Evolutionary conservation across 1,139 yeast species (phyloP), one percentile per base, ranked within the genome.

Genomic region (Geotrichum australiense): DNA sequence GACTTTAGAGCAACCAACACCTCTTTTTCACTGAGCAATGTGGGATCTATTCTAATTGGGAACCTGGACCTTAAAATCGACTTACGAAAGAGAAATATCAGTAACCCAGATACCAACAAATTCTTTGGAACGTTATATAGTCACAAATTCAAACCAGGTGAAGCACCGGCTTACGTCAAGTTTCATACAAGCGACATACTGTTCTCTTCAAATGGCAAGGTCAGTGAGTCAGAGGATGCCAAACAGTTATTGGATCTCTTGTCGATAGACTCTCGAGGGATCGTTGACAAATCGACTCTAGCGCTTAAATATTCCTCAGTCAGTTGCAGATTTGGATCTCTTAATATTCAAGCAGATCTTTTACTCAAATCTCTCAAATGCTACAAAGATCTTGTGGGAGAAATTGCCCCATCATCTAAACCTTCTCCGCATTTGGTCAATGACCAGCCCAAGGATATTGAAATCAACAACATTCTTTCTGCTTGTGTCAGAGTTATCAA

Each of bases 51-150:
- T 14, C 53, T 57, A 15, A 37, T 59, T 19, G 64, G 65, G 16
- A 50, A 51, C n/a, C 43, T 58, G 18, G 31, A 47, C 5, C 37
- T 56, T 30, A 51, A 53, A n/a, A 42, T 61, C 2, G 67, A 63
- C 38, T 41, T 56, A 28, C 50, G 62, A 26, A 48, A 47, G 29
- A 44, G 37, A 18, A 40, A 41, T 24, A 37, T 33, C 6, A 20
- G 49, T 3, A 29, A 29, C 32, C n/a, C 24, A 19, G 46, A 51
- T 16, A 43, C 44, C 20, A 48, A 51, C 33, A 51, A 53, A 32
- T 61, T 62, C 48, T 54, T 56, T 7, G 67, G 66, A 12, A 63
- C 66, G 3, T 49, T 63, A 23, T 65, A 63, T 40, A 52, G 51
- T 41, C 53, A 57, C 40, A 45, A 52, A 40, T 50, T 54, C 30